These are phyloP conservation scores for Rhododendron williamsianum DNA, from an alignment of 148 eudicot species.

Conservation along the genomic window DNA sequence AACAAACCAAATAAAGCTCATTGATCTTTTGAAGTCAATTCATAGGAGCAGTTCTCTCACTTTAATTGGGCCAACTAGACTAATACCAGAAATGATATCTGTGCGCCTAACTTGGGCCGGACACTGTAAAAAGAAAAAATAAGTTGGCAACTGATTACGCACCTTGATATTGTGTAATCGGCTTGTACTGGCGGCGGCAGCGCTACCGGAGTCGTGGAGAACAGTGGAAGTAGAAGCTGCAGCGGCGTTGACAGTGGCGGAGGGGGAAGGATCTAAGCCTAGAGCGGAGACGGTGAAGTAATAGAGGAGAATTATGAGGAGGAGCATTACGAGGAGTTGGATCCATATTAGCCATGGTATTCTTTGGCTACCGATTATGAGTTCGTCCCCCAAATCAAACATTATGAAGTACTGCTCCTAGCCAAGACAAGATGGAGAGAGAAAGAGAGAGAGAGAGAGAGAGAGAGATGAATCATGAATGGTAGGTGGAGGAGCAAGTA, in stretches of 20 bases:
- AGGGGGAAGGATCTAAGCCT: slow-evolving; percentile 12
- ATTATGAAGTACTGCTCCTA: not conserved
- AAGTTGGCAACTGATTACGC: not conserved
- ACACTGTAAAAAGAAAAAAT: not conserved
- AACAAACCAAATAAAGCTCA: too few relatives aligned
- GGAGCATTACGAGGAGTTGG: slow-evolving; percentile 40
- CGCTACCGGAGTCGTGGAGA: not conserved
- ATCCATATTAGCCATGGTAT: slow-evolving; percentile 54
- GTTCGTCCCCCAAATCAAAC: slow-evolving; percentile 38
- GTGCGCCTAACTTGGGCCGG: too few relatives aligned
- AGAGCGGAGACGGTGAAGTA: slow-evolving; percentile 16
- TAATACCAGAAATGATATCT: too few relatives aligned
- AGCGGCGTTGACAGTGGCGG: slow-evolving; percentile 5
- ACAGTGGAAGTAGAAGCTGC: not conserved
- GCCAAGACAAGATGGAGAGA: not conserved
- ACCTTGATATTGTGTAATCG: not conserved
- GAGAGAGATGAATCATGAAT: not conserved
- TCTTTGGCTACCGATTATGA: slow-evolving; percentile 30
- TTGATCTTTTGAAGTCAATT: too few relatives aligned
- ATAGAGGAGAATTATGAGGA: slow-evolving; percentile 34
- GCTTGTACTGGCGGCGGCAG: not conserved
- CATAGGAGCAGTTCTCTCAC: too few relatives aligned
- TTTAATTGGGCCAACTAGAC: too few relatives aligned
- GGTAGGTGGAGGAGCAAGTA: not conserved
- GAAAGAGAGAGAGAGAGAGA: not conserved